A percentile compares a stretch with the other conserved stretches of the same genome.
phyloP scores from a whole-genome alignment of 1,284 basidiomycete genomes.

The Ustilago tritici region DNA sequence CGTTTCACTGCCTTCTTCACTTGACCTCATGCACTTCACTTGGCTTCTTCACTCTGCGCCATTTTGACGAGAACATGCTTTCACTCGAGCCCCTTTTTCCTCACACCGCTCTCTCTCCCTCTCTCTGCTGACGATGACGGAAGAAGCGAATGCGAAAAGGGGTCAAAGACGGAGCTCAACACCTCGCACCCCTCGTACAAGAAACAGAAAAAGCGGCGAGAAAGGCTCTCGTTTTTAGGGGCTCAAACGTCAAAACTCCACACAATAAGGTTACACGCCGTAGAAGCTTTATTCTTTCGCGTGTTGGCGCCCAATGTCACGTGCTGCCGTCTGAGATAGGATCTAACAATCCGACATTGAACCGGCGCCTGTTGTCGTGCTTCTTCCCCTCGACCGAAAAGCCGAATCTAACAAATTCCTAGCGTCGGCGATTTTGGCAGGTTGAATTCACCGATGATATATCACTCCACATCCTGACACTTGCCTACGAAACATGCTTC shows the following conservation, averaged over 20 bases:
- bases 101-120: background rate
- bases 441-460: too few species aligned
- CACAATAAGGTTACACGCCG: slow-evolving; percentile 2
- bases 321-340: background rate
- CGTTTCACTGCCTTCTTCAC: background rate
- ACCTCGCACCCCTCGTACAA: background rate
- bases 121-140: background rate
- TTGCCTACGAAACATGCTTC: too few species aligned
- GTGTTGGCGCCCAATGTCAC: slow-evolving; percentile 27
- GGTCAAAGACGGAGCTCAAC: slow-evolving; percentile 1
- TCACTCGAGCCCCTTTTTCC: background rate
- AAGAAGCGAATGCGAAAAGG: slow-evolving; percentile 7
- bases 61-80: background rate
- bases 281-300: slow-evolving; percentile 11
- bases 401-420: background rate
- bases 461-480: too few species aligned
- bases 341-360: slow-evolving; percentile 7
- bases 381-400: background rate
- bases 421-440: background rate
- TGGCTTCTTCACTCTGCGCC: background rate
- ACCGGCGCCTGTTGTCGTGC: slow-evolving; percentile 18
- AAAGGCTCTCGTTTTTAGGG: slow-evolving; percentile 18
- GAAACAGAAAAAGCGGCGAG: background rate
- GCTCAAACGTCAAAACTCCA: slow-evolving; percentile 28
- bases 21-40: too few species aligned